These are phyloP conservation scores for Cystobasidiaceae sp. DNA, from an alignment of 1,284 basidiomycete genomes.

Conservation along the genomic window DNA sequence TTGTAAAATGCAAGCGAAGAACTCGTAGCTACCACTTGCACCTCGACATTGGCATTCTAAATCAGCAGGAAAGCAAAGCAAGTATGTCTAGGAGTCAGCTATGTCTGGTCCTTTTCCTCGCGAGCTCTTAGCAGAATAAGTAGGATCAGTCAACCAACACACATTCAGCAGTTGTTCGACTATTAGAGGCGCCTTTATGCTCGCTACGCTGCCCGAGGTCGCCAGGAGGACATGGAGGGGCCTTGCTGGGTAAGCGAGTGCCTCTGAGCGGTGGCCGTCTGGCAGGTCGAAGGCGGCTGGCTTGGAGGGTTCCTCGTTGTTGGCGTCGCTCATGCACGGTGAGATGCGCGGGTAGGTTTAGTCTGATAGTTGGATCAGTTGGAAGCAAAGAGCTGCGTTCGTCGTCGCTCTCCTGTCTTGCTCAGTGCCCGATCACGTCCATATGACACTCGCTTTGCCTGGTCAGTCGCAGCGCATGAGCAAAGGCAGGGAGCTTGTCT, in stretches of 20 bases:
- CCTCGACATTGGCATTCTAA: conserved; percentile 65
- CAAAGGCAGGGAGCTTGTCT: too few relatives aligned
- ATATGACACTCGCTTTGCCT: too few relatives aligned
- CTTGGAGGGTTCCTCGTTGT: conserved; percentile 4
- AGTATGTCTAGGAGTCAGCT: not conserved
- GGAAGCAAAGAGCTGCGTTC: not conserved
- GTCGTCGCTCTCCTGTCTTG: too few relatives aligned
- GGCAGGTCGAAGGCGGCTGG: conserved; percentile 20
- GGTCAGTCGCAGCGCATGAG: too few relatives aligned
- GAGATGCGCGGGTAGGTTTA: too few relatives aligned
- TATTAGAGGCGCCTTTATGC: conserved; percentile 86
- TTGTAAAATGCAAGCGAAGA: conserved; percentile 73
- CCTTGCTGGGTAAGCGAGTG: conserved; percentile 35
- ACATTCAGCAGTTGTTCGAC: conserved; percentile 69
- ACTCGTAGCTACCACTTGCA: conserved; percentile 80
- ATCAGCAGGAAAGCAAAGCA: not conserved
- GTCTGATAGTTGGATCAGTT: not conserved
- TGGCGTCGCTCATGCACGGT: conserved; percentile 13
- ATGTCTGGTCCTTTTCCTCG: not conserved
- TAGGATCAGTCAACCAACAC: conserved; percentile 37
- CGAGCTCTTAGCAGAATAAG: not conserved
- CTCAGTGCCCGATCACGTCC: too few relatives aligned
- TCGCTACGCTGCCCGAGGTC: conserved; percentile 87
- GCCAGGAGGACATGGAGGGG: conserved; percentile 68
- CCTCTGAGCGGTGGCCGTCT: conserved; percentile 18